Percentiles rank a stretch among this genome's conserved stretches.
Evolutionary conservation across 169 alveolate genomes (phyloP).

Genomic region (Plasmodium sp.): DNA sequence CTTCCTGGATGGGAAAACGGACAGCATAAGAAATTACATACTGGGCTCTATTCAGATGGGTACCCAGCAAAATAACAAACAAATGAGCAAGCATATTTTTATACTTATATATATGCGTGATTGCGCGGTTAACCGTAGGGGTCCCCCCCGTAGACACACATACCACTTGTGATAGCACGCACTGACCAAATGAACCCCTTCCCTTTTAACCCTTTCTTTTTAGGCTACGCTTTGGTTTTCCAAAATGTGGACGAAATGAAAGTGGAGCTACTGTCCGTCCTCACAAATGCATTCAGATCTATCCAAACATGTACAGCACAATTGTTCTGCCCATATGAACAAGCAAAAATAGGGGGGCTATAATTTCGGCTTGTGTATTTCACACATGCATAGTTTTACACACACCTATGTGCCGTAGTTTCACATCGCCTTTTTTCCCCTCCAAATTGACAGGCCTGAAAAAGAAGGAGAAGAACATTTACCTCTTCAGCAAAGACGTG

Average conservation of each 20-base stretch:
- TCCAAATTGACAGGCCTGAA: slow-evolving; percentile 47
- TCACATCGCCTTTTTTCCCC: neutral
- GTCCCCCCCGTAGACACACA: neutral
- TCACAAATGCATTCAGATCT: slow-evolving; percentile 59
- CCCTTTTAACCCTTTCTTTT: slow-evolving; percentile 2
- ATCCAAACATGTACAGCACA: slow-evolving; percentile 61
- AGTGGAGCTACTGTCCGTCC: slow-evolving; percentile 41
- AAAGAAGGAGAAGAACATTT: slow-evolving; percentile 48
- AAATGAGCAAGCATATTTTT: neutral
- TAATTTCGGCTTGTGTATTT: neutral
- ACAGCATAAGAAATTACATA: slow-evolving; percentile 33
- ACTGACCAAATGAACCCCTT: neutral
- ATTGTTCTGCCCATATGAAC: neutral
- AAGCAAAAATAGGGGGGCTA: neutral
- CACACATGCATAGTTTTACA: neutral
- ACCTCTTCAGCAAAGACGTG: slow-evolving; percentile 49
- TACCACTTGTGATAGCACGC: neutral
- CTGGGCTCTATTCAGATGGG: slow-evolving; percentile 66
- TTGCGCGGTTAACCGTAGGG: neutral
- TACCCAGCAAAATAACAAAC: neutral
- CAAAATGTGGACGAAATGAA: slow-evolving; percentile 54
- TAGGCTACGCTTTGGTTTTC: slow-evolving; percentile 61
- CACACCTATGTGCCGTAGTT: neutral
- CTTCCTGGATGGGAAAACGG: neutral
- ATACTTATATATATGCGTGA: neutral